Base-by-base conservation (phyloP, 768 basidiomycete genomes). In the Pluteus cervinus region DNA sequence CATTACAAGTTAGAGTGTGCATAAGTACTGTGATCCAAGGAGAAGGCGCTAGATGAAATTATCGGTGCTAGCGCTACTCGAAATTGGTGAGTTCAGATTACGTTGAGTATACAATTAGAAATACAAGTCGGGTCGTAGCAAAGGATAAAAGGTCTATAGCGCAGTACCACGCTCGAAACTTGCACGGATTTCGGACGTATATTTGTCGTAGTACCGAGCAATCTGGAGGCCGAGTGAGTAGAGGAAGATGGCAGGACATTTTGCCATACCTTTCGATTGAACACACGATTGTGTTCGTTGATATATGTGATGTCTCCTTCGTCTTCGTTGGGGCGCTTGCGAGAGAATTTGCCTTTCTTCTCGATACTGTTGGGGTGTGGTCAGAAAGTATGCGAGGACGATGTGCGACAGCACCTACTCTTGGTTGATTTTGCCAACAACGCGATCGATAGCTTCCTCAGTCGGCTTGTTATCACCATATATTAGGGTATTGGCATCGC, bases 141-240 rank as follows among this genome's bases (percentile, higher is more conserved):
- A n/a, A n/a, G n/a, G n/a, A n/a, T n/a, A n/a, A n/a, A n/a, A n/a
- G 18, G 12, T 33, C 48, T 60, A 94, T 30, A 97, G 62, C 21
- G 93, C 92, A 6, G 93, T 94, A 36, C 94, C 94, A 47, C 94
- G 83, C 57, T 99, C 94, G 71, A 98, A 98, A 61, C 91, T 97
- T 16, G 89, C 91, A 33, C 92, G 81, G 46, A 97, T 97, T 58
- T 97, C 93, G 29, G 87, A 65, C 1, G 96, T 99, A 54, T 97
- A 96, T 54, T 94, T 92, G 75, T 94, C 88, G 69, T 90, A 94
- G 61, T 91, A 96, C 44, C 92, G 76, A 4, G 86, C 85, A 65
- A 93, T 91, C 87, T 91, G 44, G 12, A 30, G 17, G 40, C 4
- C 28, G 24, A 36, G 28, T 37, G 14, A 31, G 24, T 44, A 21